These are phyloP conservation scores for Wickerhamiella nectarea DNA, from an alignment of 805 yeast species.

Conservation along the genomic window DNA sequence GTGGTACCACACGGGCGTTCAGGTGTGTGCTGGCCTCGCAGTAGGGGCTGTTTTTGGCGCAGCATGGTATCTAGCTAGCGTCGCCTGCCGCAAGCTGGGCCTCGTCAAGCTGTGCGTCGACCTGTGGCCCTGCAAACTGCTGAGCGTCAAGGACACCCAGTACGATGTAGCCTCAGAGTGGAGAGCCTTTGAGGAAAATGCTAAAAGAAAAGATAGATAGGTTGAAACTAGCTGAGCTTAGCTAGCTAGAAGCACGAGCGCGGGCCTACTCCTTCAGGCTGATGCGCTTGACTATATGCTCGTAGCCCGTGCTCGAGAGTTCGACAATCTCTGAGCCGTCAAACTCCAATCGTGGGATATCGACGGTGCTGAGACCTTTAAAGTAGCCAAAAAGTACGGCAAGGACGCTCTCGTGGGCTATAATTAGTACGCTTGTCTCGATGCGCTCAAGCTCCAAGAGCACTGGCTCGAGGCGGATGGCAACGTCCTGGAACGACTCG, in stretches of 20 bases:
- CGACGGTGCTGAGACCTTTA: slow-evolving; percentile 80
- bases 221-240: too few relatives aligned
- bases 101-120: slow-evolving; percentile 48
- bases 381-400: slow-evolving; percentile 86
- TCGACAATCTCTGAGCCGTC: slow-evolving; percentile 76
- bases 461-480: slow-evolving; percentile 85
- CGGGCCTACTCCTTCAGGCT: too few relatives aligned
- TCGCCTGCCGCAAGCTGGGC: slow-evolving; percentile 52
- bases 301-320: slow-evolving; percentile 30
- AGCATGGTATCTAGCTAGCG: slow-evolving; percentile 39
- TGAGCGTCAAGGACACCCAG: slow-evolving; percentile 29
- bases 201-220: slow-evolving; percentile 8
- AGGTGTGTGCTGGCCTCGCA: slow-evolving; percentile 58
- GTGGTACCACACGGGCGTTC: slow-evolving; percentile 59
- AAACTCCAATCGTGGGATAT: slow-evolving; percentile 69
- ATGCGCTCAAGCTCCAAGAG: slow-evolving; percentile 87
- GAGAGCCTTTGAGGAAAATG: slow-evolving; percentile 18
- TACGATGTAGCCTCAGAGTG: slow-evolving; percentile 26
- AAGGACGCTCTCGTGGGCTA: slow-evolving; percentile 86
- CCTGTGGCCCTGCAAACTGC: slow-evolving; percentile 38
- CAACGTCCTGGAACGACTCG: slow-evolving; percentile 92
- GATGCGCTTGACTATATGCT: slow-evolving; percentile 17
- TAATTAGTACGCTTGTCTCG: slow-evolving; percentile 64
- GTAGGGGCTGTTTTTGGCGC: slow-evolving; percentile 52
- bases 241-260: too few relatives aligned